A percentile compares a stretch with the other conserved stretches of the same genome.
phyloP scores from a whole-genome alignment of 371 early-diverging fungal species.

The Saksenaea oblongispora region DNA sequence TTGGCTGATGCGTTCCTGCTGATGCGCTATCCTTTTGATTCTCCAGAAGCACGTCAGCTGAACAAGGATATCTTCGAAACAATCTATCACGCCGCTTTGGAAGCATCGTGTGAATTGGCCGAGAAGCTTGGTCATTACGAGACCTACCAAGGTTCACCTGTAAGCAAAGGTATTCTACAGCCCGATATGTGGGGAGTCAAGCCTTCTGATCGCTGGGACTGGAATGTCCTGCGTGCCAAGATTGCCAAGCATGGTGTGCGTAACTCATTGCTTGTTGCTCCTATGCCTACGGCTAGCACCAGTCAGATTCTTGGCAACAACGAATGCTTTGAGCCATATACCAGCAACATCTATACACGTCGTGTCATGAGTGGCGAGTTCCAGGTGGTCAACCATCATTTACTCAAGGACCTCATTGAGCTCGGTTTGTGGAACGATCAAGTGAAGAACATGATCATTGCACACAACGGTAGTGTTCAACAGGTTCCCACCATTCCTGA shows the following conservation, averaged over 20 bases:
- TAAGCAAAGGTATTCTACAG: conserved; percentile 94
- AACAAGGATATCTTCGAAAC: conserved; percentile 97
- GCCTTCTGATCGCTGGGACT: conserved; percentile 89
- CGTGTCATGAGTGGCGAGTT: conserved; percentile 99
- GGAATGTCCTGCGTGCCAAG: conserved; percentile 83
- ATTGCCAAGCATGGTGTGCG: conserved; percentile 94
- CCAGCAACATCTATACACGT: conserved; percentile 97
- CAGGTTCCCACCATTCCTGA: conserved; percentile 78
- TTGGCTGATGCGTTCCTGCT: conserved; percentile 98
- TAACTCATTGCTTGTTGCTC: conserved; percentile 97
- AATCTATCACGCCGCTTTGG: conserved; percentile 97
- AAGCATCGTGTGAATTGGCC: conserved; percentile 95
- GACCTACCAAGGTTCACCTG: conserved; percentile 90
- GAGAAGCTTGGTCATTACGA: conserved; percentile 84
- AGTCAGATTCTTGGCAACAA: conserved; percentile 99
- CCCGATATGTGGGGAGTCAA: conserved; percentile 94
- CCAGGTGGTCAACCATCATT: conserved; percentile 98
- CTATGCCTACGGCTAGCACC: conserved; percentile 99
- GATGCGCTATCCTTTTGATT: conserved; percentile 97
- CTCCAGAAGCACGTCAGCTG: conserved; percentile 84
- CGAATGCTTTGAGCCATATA: conserved; percentile 99
- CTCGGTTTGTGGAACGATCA: conserved; percentile 94
- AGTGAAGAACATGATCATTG: conserved; percentile 97
- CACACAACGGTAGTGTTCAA: conserved; percentile 96
- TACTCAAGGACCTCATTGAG: conserved; percentile 94